Base-by-base conservation (phyloP, 2,329 filamentous ascomycete species). In the Furcasterigmium sp. region DNA sequence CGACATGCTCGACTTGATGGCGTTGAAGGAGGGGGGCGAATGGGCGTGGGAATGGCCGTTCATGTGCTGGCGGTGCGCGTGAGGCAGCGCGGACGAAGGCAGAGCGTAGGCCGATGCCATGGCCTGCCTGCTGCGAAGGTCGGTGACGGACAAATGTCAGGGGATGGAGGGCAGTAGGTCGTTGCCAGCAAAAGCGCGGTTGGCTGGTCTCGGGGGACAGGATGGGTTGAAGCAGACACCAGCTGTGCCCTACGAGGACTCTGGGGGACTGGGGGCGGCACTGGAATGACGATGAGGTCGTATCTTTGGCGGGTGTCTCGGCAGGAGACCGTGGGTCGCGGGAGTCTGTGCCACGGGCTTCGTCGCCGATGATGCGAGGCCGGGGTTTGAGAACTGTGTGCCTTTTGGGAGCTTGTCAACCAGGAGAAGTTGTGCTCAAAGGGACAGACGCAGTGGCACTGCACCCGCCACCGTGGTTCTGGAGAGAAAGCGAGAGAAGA, bases 101-200 rank as follows among this genome's bases (percentile, higher is more conserved):
- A 80, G 59, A 41, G 69, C 65, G 55, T 76, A 80, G 18, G 76
- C 71, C 29, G 75, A 72, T 46, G 72, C 67, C 71, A 76, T 76
- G 44, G 45, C 34, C n/a, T 17, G 20, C 23, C 23, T 26, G 23
- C 23, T 26, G 23, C 11, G 23, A 26, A 26, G 23, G 11, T 11
- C 23, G 23, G 23, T 26, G 23, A 26, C 23, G 23, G 11, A n/a
- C n/a, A n/a, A n/a, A n/a, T n/a, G n/a, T n/a, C n/a, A n/a, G n/a
- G n/a, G n/a, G n/a, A n/a, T n/a, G n/a, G n/a, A n/a, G n/a, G n/a
- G n/a, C n/a, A n/a, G n/a, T n/a, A n/a, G n/a, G n/a, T n/a, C n/a
- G n/a, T 11, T 26, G 23, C 11, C 23, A 26, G 7, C 23, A 26
- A 11, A 26, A 26, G 23, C 7, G 11, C 7, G 7, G 23, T 7